phyloP scores from a whole-genome alignment of 805 yeast genomes.

The Candida gorgasii region DNA sequence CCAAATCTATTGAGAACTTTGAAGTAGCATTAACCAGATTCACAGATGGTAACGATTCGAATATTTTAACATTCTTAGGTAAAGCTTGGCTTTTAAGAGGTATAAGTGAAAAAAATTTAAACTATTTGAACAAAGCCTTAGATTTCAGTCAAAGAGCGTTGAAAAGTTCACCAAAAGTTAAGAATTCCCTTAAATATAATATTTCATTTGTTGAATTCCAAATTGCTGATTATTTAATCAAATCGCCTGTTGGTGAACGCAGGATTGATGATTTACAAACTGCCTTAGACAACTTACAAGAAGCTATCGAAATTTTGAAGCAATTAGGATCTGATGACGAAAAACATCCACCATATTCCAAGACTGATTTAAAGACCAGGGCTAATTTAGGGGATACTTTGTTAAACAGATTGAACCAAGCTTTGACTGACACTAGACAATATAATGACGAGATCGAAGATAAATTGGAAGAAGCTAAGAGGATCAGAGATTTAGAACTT shows the following conservation, averaged over 20 bases:
- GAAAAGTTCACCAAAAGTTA: slow-evolving; percentile 26
- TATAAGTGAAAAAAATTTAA: slow-evolving; percentile 60
- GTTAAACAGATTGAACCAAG: slow-evolving; percentile 66
- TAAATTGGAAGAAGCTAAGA: slow-evolving; percentile 74
- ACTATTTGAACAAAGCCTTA: slow-evolving; percentile 61
- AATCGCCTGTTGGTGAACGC: slow-evolving; percentile 58
- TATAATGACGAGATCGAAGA: slow-evolving; percentile 57
- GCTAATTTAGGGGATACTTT: slow-evolving; percentile 85
- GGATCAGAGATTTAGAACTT: slow-evolving; percentile 59
- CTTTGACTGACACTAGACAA: slow-evolving; percentile 69
- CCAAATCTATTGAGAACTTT: slow-evolving; percentile 87
- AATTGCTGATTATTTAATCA: slow-evolving; percentile 78
- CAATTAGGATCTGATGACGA: slow-evolving; percentile 55
- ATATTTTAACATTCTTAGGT: slow-evolving; percentile 71
- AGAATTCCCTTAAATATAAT: slow-evolving; percentile 64
- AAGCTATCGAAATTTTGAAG: slow-evolving; percentile 60
- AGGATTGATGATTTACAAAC: slow-evolving; percentile 59
- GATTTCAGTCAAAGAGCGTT: slow-evolving; percentile 63
- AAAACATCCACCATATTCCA: slow-evolving; percentile 71
- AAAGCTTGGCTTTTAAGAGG: slow-evolving; percentile 89
- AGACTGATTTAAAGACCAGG: slow-evolving; percentile 78
- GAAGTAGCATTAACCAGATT: slow-evolving; percentile 73
- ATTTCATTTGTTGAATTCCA: slow-evolving; percentile 83
- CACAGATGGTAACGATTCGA: slow-evolving; percentile 62
- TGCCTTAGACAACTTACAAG: slow-evolving; percentile 56